Percentiles rank a stretch among this genome's conserved stretches.
Evolutionary conservation across 2,329 filamentous ascomycete genomes (phyloP).

Genomic region (Dryadomyces quercus-mongolicae): DNA sequence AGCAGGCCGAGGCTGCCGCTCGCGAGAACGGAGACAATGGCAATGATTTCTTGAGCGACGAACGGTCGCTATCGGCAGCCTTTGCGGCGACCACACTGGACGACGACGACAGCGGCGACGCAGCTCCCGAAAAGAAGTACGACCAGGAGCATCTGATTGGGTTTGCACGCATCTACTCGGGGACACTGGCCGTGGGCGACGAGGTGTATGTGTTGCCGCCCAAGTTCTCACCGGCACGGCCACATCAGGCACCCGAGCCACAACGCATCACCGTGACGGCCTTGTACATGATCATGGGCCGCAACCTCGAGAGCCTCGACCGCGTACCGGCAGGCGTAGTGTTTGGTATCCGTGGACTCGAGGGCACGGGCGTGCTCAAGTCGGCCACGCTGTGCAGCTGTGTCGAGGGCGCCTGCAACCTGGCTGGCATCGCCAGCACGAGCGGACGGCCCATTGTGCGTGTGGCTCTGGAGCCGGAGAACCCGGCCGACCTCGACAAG

Average conservation of each 20-base stretch:
- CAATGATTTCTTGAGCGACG: too few relatives aligned
- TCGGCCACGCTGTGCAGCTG: slow-evolving; percentile 88
- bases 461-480: slow-evolving; percentile 86
- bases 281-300: slow-evolving; percentile 92
- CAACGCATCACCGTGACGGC: slow-evolving; percentile 75
- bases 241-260: slow-evolving; percentile 59
- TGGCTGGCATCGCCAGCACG: slow-evolving; percentile 69
- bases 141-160: slow-evolving; percentile 86
- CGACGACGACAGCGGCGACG: slow-evolving; percentile 19
- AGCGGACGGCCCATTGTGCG: slow-evolving; percentile 84
- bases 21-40: slow-evolving; percentile 5
- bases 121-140: slow-evolving; percentile 41
- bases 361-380: slow-evolving; percentile 79
- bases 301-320: slow-evolving; percentile 68
- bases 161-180: slow-evolving; percentile 89
- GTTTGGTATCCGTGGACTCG: slow-evolving; percentile 86
- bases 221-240: slow-evolving; percentile 77
- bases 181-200: slow-evolving; percentile 79
- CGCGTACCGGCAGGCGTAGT: slow-evolving; percentile 88
- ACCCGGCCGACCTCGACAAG: slow-evolving; percentile 82
- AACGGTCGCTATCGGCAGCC: slow-evolving; percentile 2
- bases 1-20: slow-evolving; percentile 34
- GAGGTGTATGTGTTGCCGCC: slow-evolving; percentile 82
- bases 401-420: slow-evolving; percentile 73
- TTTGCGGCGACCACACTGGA: slow-evolving; percentile 5